Base-by-base conservation (phyloP, 306 rosid genomes). In the Quercus gilva region DNA sequence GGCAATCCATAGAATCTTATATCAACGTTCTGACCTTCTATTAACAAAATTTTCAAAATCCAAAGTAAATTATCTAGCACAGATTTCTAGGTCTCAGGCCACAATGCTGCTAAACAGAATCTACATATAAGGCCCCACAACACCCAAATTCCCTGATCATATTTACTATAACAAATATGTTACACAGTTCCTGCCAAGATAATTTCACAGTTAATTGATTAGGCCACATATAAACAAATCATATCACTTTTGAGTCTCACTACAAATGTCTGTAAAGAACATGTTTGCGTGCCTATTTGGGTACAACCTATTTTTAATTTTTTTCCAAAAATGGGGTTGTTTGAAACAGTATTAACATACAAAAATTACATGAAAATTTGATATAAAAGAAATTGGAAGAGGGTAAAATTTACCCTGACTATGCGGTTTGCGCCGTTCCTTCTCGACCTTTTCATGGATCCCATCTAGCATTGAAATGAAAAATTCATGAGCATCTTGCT, bases 391-490 rank as follows among this genome's bases (percentile, higher is more conserved):
- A 58, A 76, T 17, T n/a, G 69, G 73, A 33, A 53, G 26, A 79
- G 60, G 77, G 76, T 74, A 69, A 53, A 17, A 75, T 85, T 82
- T 52, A 94, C 98, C 98, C 88, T 89, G 96, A 84, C 87, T 84
- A 29, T 84, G 87, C 12, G 95, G 87, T 81, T 90, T 92, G 52
- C 83, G 84, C 49, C 88, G 82, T 79, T 93, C 94, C 83, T 87
- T 92, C 60, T 88, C 97, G 78, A 87, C 96, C 88, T 91, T 95
- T 80, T 93, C 98, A 64, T 93, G 98, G 77, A 95, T 93, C 61
- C 98, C 99, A 84, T 93, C 98, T 31, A 95, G 93, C 90, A 91
- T 91, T 73, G 99, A 95, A 85, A 95, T 95, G 92, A 95, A 95
- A 83, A 95, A 95, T 12, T 95, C 99, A 73, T 95, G 99, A 2